Conservation (phyloP, 2,329 filamentous ascomycete species). For the Ophiosphaerella herpotricha region DNA sequence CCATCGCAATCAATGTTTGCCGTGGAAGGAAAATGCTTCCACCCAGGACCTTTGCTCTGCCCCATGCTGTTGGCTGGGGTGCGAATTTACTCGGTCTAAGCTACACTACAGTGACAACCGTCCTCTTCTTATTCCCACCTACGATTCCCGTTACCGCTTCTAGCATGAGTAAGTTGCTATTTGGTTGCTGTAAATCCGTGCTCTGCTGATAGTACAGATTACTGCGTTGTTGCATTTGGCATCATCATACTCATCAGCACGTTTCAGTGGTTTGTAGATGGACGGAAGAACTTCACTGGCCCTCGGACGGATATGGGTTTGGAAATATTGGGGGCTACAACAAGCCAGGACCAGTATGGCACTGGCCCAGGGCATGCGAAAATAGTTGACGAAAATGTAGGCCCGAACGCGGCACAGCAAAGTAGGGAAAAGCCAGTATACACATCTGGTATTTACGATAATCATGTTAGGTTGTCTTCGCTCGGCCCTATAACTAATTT, state of each 20-base stretch:
- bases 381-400: conserved; percentile 8
- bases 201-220: conserved; percentile 41
- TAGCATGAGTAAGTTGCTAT: conserved; percentile 66
- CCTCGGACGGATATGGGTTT: conserved; percentile 49
- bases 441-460: no score
- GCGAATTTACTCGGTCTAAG: conserved; percentile 64
- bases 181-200: neutral
- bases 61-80: conserved; percentile 61
- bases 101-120: conserved; percentile 72
- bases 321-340: conserved; percentile 47
- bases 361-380: conserved; percentile 8
- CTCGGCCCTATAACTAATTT: no score
- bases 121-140: conserved; percentile 76
- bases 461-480: no score
- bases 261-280: conserved; percentile 65
- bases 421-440: no score
- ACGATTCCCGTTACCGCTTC: conserved; percentile 64
- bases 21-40: conserved; percentile 70
- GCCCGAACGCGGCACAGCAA: conserved; percentile 1
- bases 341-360: conserved; percentile 21
- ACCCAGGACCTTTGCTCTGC: conserved; percentile 61
- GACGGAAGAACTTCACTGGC: conserved; percentile 64
- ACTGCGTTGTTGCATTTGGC: conserved; percentile 62
- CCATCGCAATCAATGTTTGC: conserved; percentile 70
- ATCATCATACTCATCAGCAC: conserved; percentile 62